A percentile compares a stretch with the other conserved stretches of the same genome.
phyloP scores from a whole-genome alignment of 192 early-diverging fungal genomes.

The Dimargaris xerosporica region DNA sequence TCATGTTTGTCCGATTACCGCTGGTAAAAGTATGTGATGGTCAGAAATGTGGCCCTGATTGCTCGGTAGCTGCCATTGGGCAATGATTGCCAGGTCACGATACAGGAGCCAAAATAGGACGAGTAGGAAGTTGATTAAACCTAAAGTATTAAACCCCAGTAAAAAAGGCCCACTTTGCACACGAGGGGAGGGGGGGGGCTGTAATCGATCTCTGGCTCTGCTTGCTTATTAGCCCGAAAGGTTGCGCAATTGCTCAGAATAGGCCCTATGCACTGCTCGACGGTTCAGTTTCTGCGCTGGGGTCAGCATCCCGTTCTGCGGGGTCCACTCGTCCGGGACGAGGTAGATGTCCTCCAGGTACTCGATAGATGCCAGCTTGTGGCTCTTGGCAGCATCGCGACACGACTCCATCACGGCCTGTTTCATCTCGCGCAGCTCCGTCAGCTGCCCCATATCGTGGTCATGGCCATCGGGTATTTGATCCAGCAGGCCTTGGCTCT shows the following conservation, averaged over 20 bases:
- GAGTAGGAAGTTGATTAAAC: not conserved
- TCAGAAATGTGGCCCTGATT: too few species aligned
- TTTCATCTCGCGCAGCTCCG: slow-evolving; percentile 11
- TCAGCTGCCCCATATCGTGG: slow-evolving; percentile 9
- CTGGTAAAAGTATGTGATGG: too few species aligned
- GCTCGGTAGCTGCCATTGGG: too few species aligned
- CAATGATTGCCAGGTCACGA: too few species aligned
- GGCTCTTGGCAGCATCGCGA: slow-evolving; percentile 37
- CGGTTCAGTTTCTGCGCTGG: slow-evolving; percentile 91
- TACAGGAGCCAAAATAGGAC: too few species aligned
- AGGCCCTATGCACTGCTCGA: slow-evolving; percentile 50
- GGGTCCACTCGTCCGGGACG: slow-evolving; percentile 73
- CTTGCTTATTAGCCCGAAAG: too few species aligned
- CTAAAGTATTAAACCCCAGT: not conserved
- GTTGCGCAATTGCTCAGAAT: slow-evolving; percentile 33
- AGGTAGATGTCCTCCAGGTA: slow-evolving; percentile 49
- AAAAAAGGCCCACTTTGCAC: too few species aligned
- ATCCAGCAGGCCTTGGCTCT: not conserved
- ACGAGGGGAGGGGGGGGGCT: too few species aligned
- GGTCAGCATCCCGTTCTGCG: slow-evolving; percentile 76
- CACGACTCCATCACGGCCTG: slow-evolving; percentile 27
- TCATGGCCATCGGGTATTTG: slow-evolving; percentile 9
- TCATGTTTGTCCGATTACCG: too few species aligned
- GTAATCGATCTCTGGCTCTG: too few species aligned
- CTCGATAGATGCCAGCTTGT: slow-evolving; percentile 58